Percentiles rank a stretch among this genome's conserved stretches.
phyloP scores from a whole-genome alignment of 805 yeast genomes.

The Starmerella sirachaensis region DNA sequence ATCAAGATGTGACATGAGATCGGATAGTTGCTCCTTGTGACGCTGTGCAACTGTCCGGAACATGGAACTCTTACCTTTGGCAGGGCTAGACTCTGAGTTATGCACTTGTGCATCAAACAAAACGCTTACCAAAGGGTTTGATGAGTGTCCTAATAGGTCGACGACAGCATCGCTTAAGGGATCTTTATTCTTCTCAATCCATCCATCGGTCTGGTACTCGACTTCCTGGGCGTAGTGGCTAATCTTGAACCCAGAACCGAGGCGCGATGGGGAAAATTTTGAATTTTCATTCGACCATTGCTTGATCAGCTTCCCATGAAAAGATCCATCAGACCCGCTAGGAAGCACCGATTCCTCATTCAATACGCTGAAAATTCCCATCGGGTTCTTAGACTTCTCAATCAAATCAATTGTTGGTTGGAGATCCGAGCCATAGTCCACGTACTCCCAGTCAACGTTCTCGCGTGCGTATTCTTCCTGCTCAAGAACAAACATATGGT shows the following conservation, averaged over 20 bases:
- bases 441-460: slow-evolving; percentile 83
- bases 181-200: slow-evolving; percentile 91
- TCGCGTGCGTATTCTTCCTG: slow-evolving; percentile 95
- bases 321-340: slow-evolving; percentile 69
- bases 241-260: slow-evolving; percentile 65
- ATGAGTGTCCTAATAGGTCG: slow-evolving; percentile 46
- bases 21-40: slow-evolving; percentile 72
- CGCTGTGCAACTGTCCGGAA: slow-evolving; percentile 75
- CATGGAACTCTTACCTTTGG: slow-evolving; percentile 25
- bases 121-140: slow-evolving; percentile 41
- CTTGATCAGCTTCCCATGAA: slow-evolving; percentile 62
- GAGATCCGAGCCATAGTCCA: slow-evolving; percentile 88
- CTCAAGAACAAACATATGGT: slow-evolving; percentile 88
- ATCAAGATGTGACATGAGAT: slow-evolving; percentile 58
- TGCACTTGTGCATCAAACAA: slow-evolving; percentile 33
- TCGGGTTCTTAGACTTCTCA: slow-evolving; percentile 43
- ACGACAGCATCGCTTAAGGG: slow-evolving; percentile 73
- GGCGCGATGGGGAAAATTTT: slow-evolving; percentile 62
- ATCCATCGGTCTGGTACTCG: slow-evolving; percentile 82
- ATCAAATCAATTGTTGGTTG: slow-evolving; percentile 91
- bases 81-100: slow-evolving; percentile 10
- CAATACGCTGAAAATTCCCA: slow-evolving; percentile 73
- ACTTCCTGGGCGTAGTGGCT: slow-evolving; percentile 95
- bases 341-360: slow-evolving; percentile 96
- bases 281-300: slow-evolving; percentile 45